Evolutionary conservation across 108 stramenopile genomes (phyloP), one percentile per base, ranked within the genome.

Genomic region (Hondaea fermentalgiana): DNA sequence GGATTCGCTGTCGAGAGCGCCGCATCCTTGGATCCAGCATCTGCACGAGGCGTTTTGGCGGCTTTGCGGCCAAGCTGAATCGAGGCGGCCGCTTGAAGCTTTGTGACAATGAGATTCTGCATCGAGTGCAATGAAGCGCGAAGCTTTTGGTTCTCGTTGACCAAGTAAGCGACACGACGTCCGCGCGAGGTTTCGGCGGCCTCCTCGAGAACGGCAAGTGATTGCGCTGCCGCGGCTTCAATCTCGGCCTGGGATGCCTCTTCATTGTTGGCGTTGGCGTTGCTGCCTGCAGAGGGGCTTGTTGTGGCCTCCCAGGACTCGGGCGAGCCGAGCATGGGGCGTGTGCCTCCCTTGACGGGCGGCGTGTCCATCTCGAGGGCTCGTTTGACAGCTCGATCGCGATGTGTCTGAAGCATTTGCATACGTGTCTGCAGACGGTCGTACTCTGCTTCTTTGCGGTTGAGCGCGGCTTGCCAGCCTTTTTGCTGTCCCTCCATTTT

Each of bases 401-500:
- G 45, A 14, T 83, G 76, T 14, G 49, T 83, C 51, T 83, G 76
- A 3, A 83, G 76, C 49, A 53, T 53, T 53, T 83, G 76, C 76
- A 83, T 83, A 3, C 76, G 76, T 53, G 44, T 83, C 51, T 83
- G 76, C 76, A 83, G 12, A 25, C 76, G 76, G 25, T 83, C 76
- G 51, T 83, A 83, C 51, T 83, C 76, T 14, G 49, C 49, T 23
- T 83, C 76, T 23, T 83, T 83, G 49, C 76, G 76, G 51, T 83
- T 83, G 49, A 83, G 76, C 45, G 76, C 76, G 49, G 76, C 76
- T 28, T 83, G 76, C 76, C 76, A 83, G n/a, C 19, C 76, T 45
- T 83, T 83, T 53, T 83, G 76, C 76, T 83, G 76, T 6, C 76
- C 76, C 23, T 83, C 76, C 45, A 83, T 53, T 28, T 83, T 83